Evolutionary conservation across 2,329 filamentous ascomycete genomes (phyloP).

Genomic region (Colletotrichum noveboracense): DNA sequence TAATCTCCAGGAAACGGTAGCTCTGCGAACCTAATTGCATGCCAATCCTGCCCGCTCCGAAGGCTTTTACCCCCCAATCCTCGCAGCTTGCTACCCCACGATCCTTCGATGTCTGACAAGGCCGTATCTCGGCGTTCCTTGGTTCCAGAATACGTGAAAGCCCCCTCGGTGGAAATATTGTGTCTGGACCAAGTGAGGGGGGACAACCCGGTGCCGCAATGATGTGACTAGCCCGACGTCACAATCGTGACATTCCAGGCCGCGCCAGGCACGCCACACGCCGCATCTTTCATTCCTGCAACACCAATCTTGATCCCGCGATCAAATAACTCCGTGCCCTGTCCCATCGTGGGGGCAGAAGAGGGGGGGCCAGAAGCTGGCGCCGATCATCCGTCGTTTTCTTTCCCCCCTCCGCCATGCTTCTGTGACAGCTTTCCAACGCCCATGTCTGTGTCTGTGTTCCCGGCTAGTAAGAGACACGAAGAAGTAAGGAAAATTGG

Average conservation of each 20-base stretch:
- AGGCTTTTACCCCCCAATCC: not conserved
- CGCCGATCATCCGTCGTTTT: not conserved
- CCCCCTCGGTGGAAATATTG: not conserved
- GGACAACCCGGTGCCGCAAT: not conserved
- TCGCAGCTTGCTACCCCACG: not conserved
- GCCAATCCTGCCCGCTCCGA: not conserved
- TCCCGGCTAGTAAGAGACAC: not conserved
- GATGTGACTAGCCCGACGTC: not conserved
- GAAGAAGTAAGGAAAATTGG: not conserved
- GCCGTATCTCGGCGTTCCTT: not conserved
- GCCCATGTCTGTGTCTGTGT: not conserved
- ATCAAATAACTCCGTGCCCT: not conserved
- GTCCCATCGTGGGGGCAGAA: not conserved
- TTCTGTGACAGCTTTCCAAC: not conserved
- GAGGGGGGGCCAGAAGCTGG: not conserved
- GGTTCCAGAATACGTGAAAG: not conserved
- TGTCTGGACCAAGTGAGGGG: not conserved
- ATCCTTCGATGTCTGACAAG: not conserved
- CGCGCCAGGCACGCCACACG: not conserved
- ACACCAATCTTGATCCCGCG: not conserved
- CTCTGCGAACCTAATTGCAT: conserved; percentile 1
- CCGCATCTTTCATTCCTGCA: not conserved
- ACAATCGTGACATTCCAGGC: not conserved
- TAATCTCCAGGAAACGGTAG: conserved; percentile 16
- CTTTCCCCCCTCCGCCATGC: not conserved